Evolutionary conservation across 1,284 basidiomycete genomes (phyloP), one percentile per base, ranked within the genome.

Genomic region (Papiliotrema flavescens): DNA sequence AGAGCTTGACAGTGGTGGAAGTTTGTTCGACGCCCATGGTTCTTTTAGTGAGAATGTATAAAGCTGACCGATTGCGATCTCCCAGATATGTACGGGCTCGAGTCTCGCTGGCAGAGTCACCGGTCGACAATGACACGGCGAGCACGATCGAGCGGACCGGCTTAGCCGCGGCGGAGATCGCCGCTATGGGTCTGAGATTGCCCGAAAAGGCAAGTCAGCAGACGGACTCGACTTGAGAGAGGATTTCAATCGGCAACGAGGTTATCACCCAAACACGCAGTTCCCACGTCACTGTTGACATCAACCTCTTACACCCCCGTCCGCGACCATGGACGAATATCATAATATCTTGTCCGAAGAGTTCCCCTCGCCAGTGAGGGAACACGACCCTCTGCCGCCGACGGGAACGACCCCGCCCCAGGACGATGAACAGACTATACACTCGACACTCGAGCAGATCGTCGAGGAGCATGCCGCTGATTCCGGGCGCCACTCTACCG

Each of bases 1-100:
- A 72, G 55, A 77, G 63, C 22, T 63, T 61, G 51, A 77, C 61
- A 23, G 57, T 66, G 52, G 70, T 72, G 37, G 57, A 68, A 47
- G 60, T 73, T 58, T 74, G 62, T 47, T 69, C 64, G 41, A 77
- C 71, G 47, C 68, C 68, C 75, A 77, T 77, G 28, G 11, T 32
- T 5, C 28, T 41, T 28, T 67, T 51, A 15, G 28, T 45, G 22
- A 24, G 24, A 26, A 45, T 45, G 43, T 8, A 42, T 9, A 11
- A 20, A 13, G 40, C 40, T 11, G n/a, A n/a, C n/a, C n/a, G n/a
- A n/a, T n/a, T n/a, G n/a, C n/a, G n/a, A n/a, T n/a, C n/a, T n/a
- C n/a, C n/a, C n/a, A n/a, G n/a, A n/a, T n/a, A n/a, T n/a, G n/a
- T n/a, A n/a, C n/a, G n/a, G n/a, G n/a, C n/a, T n/a, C n/a, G n/a